Base-by-base conservation (phyloP, 2,329 filamentous ascomycete genomes). In the Hypoxylon rubiginosum region DNA sequence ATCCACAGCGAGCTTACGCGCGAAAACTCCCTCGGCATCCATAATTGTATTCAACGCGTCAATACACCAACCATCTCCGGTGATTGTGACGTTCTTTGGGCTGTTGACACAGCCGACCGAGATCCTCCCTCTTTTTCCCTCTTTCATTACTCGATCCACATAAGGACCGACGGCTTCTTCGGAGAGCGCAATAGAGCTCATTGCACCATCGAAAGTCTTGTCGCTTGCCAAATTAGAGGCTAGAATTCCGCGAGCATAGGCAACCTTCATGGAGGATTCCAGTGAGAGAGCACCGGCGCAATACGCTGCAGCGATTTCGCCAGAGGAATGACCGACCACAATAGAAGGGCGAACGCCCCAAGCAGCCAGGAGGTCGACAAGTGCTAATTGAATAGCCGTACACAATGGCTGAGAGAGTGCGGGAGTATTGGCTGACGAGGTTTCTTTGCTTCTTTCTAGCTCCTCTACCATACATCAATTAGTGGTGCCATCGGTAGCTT, bases 301-400 rank as follows among this genome's bases (percentile, higher is more conserved):
- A 49, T 77, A 81, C 1, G 77, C 78, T 1, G 78, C 78, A 0
- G 78, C 78, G 21, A 80, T 79, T 36, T 80, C 79, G 8, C 78
- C 79, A 0, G 71, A 75, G 0, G 78, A 80, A 51, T 80, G 78
- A 1, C 79, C 76, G 1, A 77, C 52, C 0, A 79, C 74, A 0
- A 70, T 72, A 0, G 49, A 45, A 0, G 76, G 74, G 0, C 39
- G 34, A 3, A 79, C 39, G 3, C 68, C 71, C 34, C 72, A 73
- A 1, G 60, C 68, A 6, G 45, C 24, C 0, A 80, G 60, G 0
- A 80, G 72, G 7, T 77, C 72, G 0, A 80, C 73, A 0, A 80
- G 62, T 0, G 75, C 77, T 2, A 80, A 53, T 32, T 81, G 79
- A 0, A 80, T 17, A 0, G 71, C 74, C 0, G 75, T 77, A 1